Conservation (phyloP, 1,139 yeast genomes). For the Suzukiozyma palmioleophila region DNA sequence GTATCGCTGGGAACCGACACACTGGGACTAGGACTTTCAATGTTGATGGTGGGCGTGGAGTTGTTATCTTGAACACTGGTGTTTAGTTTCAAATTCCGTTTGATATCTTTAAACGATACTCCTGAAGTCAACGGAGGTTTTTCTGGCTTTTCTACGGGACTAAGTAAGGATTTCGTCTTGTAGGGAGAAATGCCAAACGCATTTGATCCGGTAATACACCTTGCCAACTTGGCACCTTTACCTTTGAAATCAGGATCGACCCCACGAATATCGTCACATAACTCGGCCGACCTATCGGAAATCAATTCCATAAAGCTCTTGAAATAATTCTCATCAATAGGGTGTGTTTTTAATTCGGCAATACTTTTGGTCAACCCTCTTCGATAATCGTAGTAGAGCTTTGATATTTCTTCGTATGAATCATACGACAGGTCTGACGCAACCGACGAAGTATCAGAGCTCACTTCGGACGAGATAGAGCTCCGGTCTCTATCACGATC, state of each 20-base stretch:
- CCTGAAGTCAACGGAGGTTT: constrained; percentile 13
- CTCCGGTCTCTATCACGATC: constrained; percentile 10
- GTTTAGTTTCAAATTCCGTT: constrained; percentile 21
- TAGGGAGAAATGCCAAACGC: constrained; percentile 37
- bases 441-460: constrained; percentile 8
- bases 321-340: constrained; percentile 27
- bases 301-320: constrained; percentile 27
- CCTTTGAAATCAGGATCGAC: constrained; percentile 42
- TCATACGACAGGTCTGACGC: constrained; percentile 31
- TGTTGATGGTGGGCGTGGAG: constrained; percentile 7
- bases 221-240: constrained; percentile 42
- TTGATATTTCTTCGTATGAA: constrained; percentile 38
- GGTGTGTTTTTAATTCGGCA: constrained; percentile 14
- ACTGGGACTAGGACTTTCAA: constrained; percentile 3
- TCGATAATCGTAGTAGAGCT: constrained; percentile 27
- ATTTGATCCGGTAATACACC: constrained; percentile 44
- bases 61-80: constrained; percentile 6
- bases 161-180: constrained; percentile 40
- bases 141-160: constrained; percentile 21
- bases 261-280: constrained; percentile 34
- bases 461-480: constrained; percentile 20
- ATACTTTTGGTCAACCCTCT: constrained; percentile 16
- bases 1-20: background rate
- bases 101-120: constrained; percentile 35
- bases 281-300: constrained; percentile 35